A percentile compares a stretch with the other conserved stretches of the same genome.
These are phyloP conservation scores for Carex cristatella DNA, from an alignment of 176 grass and related monocot genomes.

Conservation along the genomic window DNA sequence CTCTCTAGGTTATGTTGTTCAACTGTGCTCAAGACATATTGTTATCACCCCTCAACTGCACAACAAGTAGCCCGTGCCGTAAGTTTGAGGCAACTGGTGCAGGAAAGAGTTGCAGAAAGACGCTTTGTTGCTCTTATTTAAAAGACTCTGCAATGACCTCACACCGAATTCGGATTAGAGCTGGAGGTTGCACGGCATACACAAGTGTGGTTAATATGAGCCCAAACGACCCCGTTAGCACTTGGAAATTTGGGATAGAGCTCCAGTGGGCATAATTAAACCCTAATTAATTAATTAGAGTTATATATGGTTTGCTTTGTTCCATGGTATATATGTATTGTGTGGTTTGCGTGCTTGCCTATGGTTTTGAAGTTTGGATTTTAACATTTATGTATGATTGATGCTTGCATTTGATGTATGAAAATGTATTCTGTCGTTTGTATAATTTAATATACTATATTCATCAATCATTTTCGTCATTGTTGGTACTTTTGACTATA, in stretches of 20 bases:
- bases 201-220: constrained; percentile 13
- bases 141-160: constrained; percentile 27
- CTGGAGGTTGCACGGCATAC: constrained; percentile 23
- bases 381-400: not conserved
- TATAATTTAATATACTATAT: too few species aligned
- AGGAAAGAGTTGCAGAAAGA: constrained; percentile 17
- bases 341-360: not conserved
- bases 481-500: too few species aligned
- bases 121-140: constrained; percentile 21
- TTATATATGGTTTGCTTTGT: not conserved
- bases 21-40: constrained; percentile 14
- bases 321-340: not conserved
- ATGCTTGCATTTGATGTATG: too few species aligned
- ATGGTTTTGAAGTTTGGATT: too few species aligned
- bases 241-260: constrained; percentile 23
- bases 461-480: too few species aligned
- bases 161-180: constrained; percentile 20
- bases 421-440: too few species aligned
- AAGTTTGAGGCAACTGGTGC: constrained; percentile 6
- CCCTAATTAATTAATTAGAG: not conserved
- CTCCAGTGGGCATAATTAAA: constrained; percentile 12
- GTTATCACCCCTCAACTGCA: constrained; percentile 12
- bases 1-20: constrained; percentile 22
- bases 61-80: constrained; percentile 7
- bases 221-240: not conserved